Percentiles rank a stretch among this genome's conserved stretches.
Evolutionary conservation across 805 yeast genomes (phyloP).

Genomic region (Saccharomycopsis babjevae): DNA sequence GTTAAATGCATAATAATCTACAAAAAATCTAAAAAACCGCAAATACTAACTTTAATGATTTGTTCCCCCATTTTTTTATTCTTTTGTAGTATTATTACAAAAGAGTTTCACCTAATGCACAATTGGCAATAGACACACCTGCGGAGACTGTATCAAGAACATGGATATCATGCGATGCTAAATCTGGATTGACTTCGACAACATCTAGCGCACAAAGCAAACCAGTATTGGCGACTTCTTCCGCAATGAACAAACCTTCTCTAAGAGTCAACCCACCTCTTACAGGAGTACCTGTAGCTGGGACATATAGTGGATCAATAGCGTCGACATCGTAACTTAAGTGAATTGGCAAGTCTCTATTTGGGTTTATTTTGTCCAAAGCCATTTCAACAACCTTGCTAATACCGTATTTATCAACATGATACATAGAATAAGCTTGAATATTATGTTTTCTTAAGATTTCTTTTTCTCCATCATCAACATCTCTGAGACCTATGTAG

Average conservation of each 20-base stretch:
- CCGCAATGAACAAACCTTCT: conserved; percentile 88
- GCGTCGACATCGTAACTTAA: conserved; percentile 95
- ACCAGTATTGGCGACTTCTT: conserved; percentile 88
- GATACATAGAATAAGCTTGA: conserved; percentile 89
- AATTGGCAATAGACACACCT: conserved; percentile 83
- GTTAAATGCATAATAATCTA: neutral
- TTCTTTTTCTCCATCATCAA: conserved; percentile 75
- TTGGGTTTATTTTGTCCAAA: conserved; percentile 63
- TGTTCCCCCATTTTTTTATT: neutral
- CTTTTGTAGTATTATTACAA: conserved; percentile 27
- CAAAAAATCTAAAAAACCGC: neutral
- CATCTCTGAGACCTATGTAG: conserved; percentile 90
- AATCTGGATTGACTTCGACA: conserved; percentile 86
- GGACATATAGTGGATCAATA: conserved; percentile 86
- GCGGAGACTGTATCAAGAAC: conserved; percentile 78
- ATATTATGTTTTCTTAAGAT: conserved; percentile 63
- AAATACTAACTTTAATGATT: neutral
- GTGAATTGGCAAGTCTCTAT: conserved; percentile 67
- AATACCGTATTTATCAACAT: conserved; percentile 88
- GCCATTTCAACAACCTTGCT: conserved; percentile 91
- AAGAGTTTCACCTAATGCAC: conserved; percentile 90
- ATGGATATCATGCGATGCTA: conserved; percentile 69
- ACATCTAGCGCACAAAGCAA: conserved; percentile 78
- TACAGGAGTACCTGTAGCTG: conserved; percentile 97
- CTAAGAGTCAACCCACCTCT: conserved; percentile 92